Conservation (phyloP, 345 rosid genomes). For the Schrenkiella parvula region DNA sequence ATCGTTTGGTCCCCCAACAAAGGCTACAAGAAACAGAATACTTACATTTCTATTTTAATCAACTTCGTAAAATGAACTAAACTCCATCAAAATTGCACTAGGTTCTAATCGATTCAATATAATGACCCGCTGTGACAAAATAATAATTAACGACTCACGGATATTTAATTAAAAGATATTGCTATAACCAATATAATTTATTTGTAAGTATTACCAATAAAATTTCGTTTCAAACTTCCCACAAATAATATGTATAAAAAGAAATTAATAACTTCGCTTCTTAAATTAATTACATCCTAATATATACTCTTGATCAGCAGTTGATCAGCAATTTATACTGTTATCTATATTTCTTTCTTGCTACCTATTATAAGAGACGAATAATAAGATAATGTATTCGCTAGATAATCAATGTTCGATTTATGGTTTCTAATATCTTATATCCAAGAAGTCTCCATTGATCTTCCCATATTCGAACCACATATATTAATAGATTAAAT, state of each 20-base stretch:
- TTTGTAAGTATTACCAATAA: background rate
- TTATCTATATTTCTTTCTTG: too few relatives aligned
- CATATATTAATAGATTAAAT: background rate
- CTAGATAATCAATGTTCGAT: background rate
- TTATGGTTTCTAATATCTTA: background rate
- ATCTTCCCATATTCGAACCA: background rate
- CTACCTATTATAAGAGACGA: too few relatives aligned
- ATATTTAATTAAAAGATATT: background rate
- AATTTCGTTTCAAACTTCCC: background rate
- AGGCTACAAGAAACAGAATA: constrained; percentile 18
- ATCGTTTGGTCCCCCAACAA: constrained; percentile 27
- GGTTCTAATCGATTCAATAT: background rate
- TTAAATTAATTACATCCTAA: too few relatives aligned
- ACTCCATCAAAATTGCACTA: background rate
- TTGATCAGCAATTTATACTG: too few relatives aligned
- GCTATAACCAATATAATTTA: background rate
- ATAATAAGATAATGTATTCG: too few relatives aligned
- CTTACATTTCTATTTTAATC: background rate
- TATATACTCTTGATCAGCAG: too few relatives aligned
- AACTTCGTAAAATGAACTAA: background rate
- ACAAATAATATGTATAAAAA: background rate
- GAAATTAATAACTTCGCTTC: background rate
- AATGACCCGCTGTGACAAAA: background rate
- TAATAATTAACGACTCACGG: background rate
- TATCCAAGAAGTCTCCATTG: background rate